These are phyloP conservation scores for Elsinoe fawcettii DNA, from an alignment of 2,329 filamentous ascomycete genomes.

Conservation along the genomic window DNA sequence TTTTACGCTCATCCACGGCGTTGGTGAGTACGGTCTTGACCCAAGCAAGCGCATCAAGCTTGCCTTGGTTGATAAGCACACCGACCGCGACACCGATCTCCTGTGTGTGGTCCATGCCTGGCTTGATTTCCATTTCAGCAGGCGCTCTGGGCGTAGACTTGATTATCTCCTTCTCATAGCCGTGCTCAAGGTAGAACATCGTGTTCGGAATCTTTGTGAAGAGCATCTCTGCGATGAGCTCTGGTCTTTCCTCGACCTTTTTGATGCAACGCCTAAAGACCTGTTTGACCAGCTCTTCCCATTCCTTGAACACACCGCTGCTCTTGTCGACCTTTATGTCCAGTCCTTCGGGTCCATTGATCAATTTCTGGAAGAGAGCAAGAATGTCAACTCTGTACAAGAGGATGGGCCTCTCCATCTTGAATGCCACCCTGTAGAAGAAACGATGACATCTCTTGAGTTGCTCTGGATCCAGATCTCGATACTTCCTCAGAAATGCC, in stretches of 20 bases:
- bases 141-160: conserved; percentile 60
- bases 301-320: conserved; percentile 63
- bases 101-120: conserved; percentile 59
- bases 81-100: conserved; percentile 68
- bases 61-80: conserved; percentile 69
- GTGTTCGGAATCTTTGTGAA: conserved; percentile 87
- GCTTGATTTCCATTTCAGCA: conserved; percentile 75
- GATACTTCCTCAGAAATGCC: conserved; percentile 68
- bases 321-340: conserved; percentile 39
- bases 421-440: conserved; percentile 90
- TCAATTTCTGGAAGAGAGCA: conserved; percentile 78
- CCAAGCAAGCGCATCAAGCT: conserved; percentile 72
- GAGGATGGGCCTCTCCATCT: conserved; percentile 82
- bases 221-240: conserved; percentile 74
- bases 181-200: conserved; percentile 81
- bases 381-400: conserved; percentile 89
- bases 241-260: conserved; percentile 77
- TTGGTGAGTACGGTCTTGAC: conserved; percentile 61
- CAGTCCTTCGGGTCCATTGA: conserved; percentile 76
- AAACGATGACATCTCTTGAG: conserved; percentile 89
- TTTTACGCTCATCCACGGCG: conserved; percentile 64
- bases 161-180: conserved; percentile 71
- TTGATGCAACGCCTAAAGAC: conserved; percentile 73
- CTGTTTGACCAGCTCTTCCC: conserved; percentile 82
- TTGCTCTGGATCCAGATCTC: conserved; percentile 69